Base-by-base conservation (phyloP, 495 filamentous ascomycete species). In the Hypomontagnella monticulosa region DNA sequence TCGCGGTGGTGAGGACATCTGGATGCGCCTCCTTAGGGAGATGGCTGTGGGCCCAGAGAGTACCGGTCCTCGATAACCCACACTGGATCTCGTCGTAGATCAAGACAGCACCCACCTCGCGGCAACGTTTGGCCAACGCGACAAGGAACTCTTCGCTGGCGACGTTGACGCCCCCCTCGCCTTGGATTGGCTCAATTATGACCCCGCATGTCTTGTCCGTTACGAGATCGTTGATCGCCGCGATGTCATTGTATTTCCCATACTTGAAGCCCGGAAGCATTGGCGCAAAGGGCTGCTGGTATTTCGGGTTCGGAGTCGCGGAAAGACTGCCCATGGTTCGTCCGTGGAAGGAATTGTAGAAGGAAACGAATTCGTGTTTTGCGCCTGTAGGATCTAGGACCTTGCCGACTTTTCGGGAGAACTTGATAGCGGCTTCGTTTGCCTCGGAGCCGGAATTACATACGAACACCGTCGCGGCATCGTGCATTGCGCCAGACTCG, bases 81-180 rank as follows among this genome's bases (percentile, higher is more conserved):
- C 92, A 97, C 78, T 99, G 93, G 66, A 99, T 98, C 81, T 99
- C 95, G 63, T 99, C 95, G 78, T 92, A 96, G 69, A 96, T 89
- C 53, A 99, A 79, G 8, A 97, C 84, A 0, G 95, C 96, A 36
- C 91, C 91, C 27, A 97, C 92, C 71, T 92, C 90, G 47, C 88
- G 87, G 75, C 94, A 98, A 50, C 93, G 85, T 64, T 83, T 84
- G 55, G 89, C 89, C 9, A 99, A 82, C 0, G 91, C 88, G 8
- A 81, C 57, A 6, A 98, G 82, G 75, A 98, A 99, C 61, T 91
- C 89, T 2, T 88, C 85, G 4, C 84, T 90, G 2, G 91, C 95
- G 9, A 91, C 86, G 64, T 92, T 90, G 34, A 99, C 89, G 62
- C 95, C 95, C 36, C 95, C 95, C 79, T 99, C 95, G 37, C 95